Percentiles rank a stretch among this genome's conserved stretches.
Conservation (phyloP, 1,139 yeast genomes). For the Lodderomyces parapsilosis region DNA sequence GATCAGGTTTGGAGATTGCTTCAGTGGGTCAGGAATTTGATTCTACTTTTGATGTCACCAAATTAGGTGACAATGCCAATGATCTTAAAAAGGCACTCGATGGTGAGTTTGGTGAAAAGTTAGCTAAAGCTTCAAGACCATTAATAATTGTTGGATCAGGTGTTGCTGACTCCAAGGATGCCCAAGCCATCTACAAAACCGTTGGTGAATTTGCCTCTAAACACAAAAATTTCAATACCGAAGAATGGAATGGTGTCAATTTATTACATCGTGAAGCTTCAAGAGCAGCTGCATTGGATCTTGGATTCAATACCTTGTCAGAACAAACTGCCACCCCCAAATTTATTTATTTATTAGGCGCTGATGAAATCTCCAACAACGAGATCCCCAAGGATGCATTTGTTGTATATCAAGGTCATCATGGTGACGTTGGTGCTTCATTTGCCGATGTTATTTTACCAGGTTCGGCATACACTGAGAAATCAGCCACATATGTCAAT, state of each 20-base stretch:
- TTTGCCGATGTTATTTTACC: constrained; percentile 87
- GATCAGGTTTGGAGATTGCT: constrained; percentile 63
- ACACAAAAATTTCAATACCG: constrained; percentile 61
- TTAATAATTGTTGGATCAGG: constrained; percentile 83
- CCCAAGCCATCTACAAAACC: constrained; percentile 58
- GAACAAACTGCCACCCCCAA: constrained; percentile 55
- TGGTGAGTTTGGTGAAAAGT: constrained; percentile 71
- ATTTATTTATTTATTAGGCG: constrained; percentile 78
- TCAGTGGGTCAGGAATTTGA: constrained; percentile 77
- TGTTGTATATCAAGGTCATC: constrained; percentile 90
- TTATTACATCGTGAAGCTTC: constrained; percentile 85
- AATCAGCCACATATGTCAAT: constrained; percentile 83
- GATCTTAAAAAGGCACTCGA: constrained; percentile 59
- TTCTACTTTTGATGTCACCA: constrained; percentile 67
- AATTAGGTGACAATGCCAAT: constrained; percentile 61
- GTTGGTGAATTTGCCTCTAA: constrained; percentile 64
- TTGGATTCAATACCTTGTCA: constrained; percentile 68
- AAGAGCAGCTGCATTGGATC: constrained; percentile 81
- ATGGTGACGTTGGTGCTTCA: constrained; percentile 88
- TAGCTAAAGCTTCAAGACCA: constrained; percentile 69
- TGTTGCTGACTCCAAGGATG: constrained; percentile 67
- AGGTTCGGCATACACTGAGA: constrained; percentile 88
- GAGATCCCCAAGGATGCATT: constrained; percentile 84
- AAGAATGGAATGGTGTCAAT: constrained; percentile 82
- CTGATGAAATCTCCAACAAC: constrained; percentile 71